Conservation (phyloP, 768 basidiomycete genomes). For the Amanita thiersii region DNA sequence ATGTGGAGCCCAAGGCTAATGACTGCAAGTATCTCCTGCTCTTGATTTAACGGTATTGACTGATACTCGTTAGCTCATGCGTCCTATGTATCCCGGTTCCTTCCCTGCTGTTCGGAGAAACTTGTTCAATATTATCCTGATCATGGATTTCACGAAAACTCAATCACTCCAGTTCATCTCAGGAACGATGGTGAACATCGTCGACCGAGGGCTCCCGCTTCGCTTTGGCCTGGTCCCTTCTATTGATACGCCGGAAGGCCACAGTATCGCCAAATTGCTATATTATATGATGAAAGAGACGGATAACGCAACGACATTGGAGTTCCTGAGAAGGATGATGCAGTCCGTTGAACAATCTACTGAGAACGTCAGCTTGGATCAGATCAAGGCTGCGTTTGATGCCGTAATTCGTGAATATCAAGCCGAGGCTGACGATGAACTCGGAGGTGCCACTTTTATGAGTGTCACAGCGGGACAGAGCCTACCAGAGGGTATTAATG, state of each 20-base stretch:
- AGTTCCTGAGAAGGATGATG: constrained; percentile 53
- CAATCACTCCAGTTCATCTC: constrained; percentile 54
- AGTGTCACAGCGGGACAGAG: constrained; percentile 11
- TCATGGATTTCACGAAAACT: constrained; percentile 69
- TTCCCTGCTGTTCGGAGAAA: constrained; percentile 71
- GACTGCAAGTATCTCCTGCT: constrained; percentile 27
- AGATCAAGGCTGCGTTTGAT: constrained; percentile 1
- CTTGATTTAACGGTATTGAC: background rate
- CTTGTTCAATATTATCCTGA: constrained; percentile 75
- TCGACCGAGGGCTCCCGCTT: constrained; percentile 67
- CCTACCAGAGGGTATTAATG: constrained; percentile 32
- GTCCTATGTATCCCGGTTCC: constrained; percentile 73
- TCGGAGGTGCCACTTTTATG: constrained; percentile 14
- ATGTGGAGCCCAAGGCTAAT: constrained; percentile 43
- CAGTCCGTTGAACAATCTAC: constrained; percentile 12
- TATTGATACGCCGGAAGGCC: constrained; percentile 42
- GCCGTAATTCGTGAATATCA: constrained; percentile 30
- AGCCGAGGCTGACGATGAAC: constrained; percentile 18
- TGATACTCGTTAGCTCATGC: constrained; percentile 46
- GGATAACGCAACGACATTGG: constrained; percentile 56
- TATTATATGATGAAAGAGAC: constrained; percentile 57
- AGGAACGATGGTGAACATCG: constrained; percentile 57
- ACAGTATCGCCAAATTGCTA: constrained; percentile 65
- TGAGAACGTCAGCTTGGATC: constrained; percentile 1
- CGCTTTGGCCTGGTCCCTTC: constrained; percentile 83